Percentiles rank a stretch among this genome's conserved stretches.
Conservation (phyloP, 257 asterid genomes). For the Capsicum chinense region DNA sequence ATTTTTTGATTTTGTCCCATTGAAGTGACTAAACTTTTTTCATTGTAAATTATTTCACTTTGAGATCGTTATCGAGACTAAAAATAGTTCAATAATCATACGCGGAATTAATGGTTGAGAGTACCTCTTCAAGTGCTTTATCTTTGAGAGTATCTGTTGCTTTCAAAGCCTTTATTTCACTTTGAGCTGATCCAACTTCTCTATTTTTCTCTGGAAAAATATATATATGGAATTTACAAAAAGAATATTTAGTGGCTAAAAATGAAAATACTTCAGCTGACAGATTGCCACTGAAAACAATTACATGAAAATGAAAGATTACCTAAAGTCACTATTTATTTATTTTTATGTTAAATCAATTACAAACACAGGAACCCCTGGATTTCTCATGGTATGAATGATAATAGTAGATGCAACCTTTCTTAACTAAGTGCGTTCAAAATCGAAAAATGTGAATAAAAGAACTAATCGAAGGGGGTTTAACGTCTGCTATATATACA, state of each 20-base stretch:
- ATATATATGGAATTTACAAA: neutral
- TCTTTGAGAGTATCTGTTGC: slow-evolving; percentile 72
- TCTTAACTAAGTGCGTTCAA: too few relatives aligned
- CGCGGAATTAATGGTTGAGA: neutral
- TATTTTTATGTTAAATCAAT: too few relatives aligned
- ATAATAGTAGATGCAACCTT: neutral
- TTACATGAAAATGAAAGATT: slow-evolving; percentile 12
- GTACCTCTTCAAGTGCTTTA: slow-evolving; percentile 84
- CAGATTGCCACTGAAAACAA: neutral
- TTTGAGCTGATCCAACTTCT: slow-evolving; percentile 63
- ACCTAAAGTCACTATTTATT: neutral
- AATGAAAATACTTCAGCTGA: neutral
- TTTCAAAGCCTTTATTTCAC: slow-evolving; percentile 71
- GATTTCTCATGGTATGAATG: neutral
- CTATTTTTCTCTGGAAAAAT: slow-evolving; percentile 77
- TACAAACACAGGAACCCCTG: too few relatives aligned
- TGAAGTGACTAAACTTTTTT: too few relatives aligned
- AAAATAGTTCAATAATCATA: neutral
- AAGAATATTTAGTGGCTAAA: neutral
- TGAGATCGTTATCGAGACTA: too few relatives aligned
- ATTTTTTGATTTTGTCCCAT: too few relatives aligned
- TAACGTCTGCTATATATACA: too few relatives aligned
- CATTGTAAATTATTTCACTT: too few relatives aligned
- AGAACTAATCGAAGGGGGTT: too few relatives aligned
- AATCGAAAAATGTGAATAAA: too few relatives aligned